Evolutionary conservation across 805 yeast genomes (phyloP), one percentile per base, ranked within the genome.

Genomic region (Sporopachydermia lactativora): DNA sequence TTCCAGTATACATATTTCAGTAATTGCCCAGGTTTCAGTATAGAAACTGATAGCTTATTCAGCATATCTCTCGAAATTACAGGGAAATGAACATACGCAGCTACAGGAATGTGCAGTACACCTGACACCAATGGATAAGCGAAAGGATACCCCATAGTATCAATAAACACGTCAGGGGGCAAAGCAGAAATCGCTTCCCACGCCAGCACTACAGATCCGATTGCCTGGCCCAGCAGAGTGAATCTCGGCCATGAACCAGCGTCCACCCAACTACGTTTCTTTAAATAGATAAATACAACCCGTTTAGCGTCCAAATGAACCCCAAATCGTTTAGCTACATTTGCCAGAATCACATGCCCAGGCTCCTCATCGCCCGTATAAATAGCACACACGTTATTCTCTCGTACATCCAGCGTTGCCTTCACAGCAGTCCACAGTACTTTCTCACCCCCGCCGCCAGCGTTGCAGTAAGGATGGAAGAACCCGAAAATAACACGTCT

Each of bases 391-490:
- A 82, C 60, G 49, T 76, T 74, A 18, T 59, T 52, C 4, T 61
- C 59, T 45, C 68, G 65, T 16, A 64, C 59, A 5, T 57, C 47
- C 44, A 88, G 62, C 0, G 95, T 81, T 19, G 78, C 68, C 48
- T 73, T 70, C 4, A 89, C 83, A 0, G 96, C 95, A 42, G 83
- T 86, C 98, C 98, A 92, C 35, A 92, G 64, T 1, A 92, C 98
- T 42, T 89, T 73, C 55, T 92, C 99, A 17, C 99, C 99, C 19
- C 99, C 99, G 15, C 99, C 99, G 37, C 94, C 95, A 34, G 95
- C 94, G 55, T 82, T 83, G 47, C 96, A 86, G 51, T 79, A 82
- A 0, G 98, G 98, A 60, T 92, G 99, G 64, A 92, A 86, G 52
- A 81, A 88, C 4, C 97, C 99, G 54, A 65, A 79, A 6, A 84